Evolutionary conservation across 2,329 filamentous ascomycete species (phyloP).

Genomic region (Epichloe brachyelytri): DNA sequence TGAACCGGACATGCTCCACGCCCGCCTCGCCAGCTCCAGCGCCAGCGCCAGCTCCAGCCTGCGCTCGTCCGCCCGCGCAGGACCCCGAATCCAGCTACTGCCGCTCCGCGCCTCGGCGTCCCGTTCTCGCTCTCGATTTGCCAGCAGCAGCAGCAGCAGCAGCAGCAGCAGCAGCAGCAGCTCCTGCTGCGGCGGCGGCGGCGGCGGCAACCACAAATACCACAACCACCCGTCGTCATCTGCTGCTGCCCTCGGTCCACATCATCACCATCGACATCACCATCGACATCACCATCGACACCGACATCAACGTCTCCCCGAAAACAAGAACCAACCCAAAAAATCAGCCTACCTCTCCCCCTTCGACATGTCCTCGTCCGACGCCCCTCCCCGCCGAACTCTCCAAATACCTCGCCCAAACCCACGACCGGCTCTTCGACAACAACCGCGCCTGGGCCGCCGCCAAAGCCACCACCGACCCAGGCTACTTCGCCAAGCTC

Average conservation of each 20-base stretch:
- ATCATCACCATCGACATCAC: neutral
- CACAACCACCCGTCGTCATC: neutral
- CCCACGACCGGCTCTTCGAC: slow-evolving; percentile 55
- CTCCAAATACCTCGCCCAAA: slow-evolving; percentile 41
- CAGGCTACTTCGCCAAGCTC: slow-evolving; percentile 52
- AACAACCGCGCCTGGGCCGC: slow-evolving; percentile 56
- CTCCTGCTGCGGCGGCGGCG: neutral
- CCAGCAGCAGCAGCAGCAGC: neutral
- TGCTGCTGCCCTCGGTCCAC: neutral
- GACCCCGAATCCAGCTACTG: neutral
- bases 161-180: neutral
- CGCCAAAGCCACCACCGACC: slow-evolving; percentile 43
- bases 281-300: neutral
- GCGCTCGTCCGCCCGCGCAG: neutral
- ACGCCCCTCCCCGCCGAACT: slow-evolving; percentile 1
- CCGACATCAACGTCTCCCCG: neutral
- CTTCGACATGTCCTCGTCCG: slow-evolving; percentile 3
- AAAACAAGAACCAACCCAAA: too few relatives aligned
- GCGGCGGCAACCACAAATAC: neutral
- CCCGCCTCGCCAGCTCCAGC: too few relatives aligned
- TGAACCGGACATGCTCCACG: too few relatives aligned
- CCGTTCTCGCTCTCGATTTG: neutral
- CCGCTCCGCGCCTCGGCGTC: neutral
- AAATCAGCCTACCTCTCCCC: neutral
- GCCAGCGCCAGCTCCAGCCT: too few relatives aligned